A percentile compares a stretch with the other conserved stretches of the same genome.
Evolutionary conservation across 306 rosid genomes (phyloP).

Genomic region (Cucumis sativus): Cucumber_9930_V3 NC_026657.2:33475001-33475500

Average conservation of each 20-base stretch:
- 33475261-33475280: slow-evolving; percentile 31
- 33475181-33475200: background rate
- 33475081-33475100: background rate
- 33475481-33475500: background rate
- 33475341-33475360: slow-evolving; percentile 57
- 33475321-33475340: slow-evolving; percentile 62
- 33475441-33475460: background rate
- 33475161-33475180: background rate
- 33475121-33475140: background rate
- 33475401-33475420: background rate
- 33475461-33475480: background rate
- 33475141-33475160: background rate
- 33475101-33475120: background rate
- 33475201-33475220: background rate
- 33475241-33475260: background rate
- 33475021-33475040: background rate
- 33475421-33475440: background rate
- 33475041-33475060: background rate
- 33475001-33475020: background rate
- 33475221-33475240: background rate
- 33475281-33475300: slow-evolving; percentile 59
- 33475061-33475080: background rate
- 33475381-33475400: slow-evolving; percentile 45
- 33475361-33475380: slow-evolving; percentile 61
- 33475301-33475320: slow-evolving; percentile 66